Percentiles rank a stretch among this genome's conserved stretches.
These are phyloP conservation scores for Geotrichum fermentans DNA, from an alignment of 1,139 yeast genomes.

Conservation along the genomic window DNA sequence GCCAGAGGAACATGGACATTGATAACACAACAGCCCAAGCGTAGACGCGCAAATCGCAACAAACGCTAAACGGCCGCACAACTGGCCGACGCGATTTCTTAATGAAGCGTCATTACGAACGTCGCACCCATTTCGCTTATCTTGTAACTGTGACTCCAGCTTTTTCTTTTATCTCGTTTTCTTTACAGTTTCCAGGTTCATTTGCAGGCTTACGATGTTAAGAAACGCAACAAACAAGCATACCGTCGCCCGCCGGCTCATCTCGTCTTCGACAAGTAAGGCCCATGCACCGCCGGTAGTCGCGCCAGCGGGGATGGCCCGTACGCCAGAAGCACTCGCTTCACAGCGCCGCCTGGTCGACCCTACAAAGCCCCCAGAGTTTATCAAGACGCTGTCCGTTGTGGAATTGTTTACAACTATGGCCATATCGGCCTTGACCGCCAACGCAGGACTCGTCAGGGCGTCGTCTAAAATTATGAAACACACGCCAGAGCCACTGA, in stretches of 20 bases:
- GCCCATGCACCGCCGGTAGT: not conserved
- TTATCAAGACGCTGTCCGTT: slow-evolving; percentile 25
- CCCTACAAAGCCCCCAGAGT: slow-evolving; percentile 22
- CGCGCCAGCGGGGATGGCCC: not conserved
- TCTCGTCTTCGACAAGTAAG: not conserved
- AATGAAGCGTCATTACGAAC: no score
- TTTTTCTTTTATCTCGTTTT: no score
- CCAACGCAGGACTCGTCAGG: slow-evolving; percentile 34
- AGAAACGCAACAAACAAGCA: no score
- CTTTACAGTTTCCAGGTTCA: no score
- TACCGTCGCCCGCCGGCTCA: slow-evolving; percentile 1
- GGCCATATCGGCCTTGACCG: slow-evolving; percentile 31
- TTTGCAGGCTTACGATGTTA: no score
- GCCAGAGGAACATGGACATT: no score
- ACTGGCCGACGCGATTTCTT: no score
- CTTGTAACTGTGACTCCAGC: no score
- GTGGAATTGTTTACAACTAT: slow-evolving; percentile 26
- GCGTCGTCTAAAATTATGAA: slow-evolving; percentile 36
- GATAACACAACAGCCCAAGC: no score
- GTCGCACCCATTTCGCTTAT: no score
- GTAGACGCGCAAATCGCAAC: no score
- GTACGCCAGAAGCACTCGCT: not conserved
- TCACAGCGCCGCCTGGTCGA: slow-evolving; percentile 9
- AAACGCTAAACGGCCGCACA: no score
- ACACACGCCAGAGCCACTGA: slow-evolving; percentile 58